phyloP scores from a whole-genome alignment of 2,329 filamentous ascomycete species.

The Sarocladium oryzae region DNA sequence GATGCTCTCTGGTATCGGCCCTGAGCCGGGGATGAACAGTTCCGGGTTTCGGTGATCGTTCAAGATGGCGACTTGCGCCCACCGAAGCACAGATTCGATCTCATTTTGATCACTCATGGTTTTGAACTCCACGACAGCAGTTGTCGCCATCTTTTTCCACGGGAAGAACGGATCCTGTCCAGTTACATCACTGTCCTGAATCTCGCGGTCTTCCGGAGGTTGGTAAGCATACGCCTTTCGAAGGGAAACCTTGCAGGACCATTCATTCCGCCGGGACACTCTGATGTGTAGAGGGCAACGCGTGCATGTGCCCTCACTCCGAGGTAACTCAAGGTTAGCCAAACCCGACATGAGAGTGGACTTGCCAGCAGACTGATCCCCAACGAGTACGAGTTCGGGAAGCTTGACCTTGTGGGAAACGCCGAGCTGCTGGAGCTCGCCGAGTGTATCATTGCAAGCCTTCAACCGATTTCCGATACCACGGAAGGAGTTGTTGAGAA shows the following conservation, averaged over 20 bases:
- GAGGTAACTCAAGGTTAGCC: constrained; percentile 64
- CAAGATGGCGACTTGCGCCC: constrained; percentile 71
- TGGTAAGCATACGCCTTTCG: constrained; percentile 57
- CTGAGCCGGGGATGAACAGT: constrained; percentile 47
- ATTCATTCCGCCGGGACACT: constrained; percentile 50
- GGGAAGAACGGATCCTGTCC: constrained; percentile 52
- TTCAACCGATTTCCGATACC: constrained; percentile 59
- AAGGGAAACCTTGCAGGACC: constrained; percentile 63
- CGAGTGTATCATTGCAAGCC: constrained; percentile 58
- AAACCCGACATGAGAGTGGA: constrained; percentile 62
- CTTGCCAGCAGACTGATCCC: constrained; percentile 81
- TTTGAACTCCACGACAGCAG: constrained; percentile 52
- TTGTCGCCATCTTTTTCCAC: constrained; percentile 49
- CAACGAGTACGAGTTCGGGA: constrained; percentile 75
- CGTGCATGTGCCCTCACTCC: constrained; percentile 68
- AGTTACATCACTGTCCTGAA: constrained; percentile 41
- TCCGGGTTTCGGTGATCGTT: constrained; percentile 54
- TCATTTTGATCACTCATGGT: constrained; percentile 53
- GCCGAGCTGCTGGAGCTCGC: constrained; percentile 63
- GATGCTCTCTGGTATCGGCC: constrained; percentile 31
- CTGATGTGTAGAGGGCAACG: constrained; percentile 76
- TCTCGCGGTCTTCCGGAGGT: constrained; percentile 29
- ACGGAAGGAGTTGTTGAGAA: constrained; percentile 36
- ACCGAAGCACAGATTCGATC: constrained; percentile 62
- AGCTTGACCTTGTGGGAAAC: constrained; percentile 65